Evolutionary conservation across 108 stramenopile species (phyloP).

Genomic region (Skeletonema menzelii): DNA sequence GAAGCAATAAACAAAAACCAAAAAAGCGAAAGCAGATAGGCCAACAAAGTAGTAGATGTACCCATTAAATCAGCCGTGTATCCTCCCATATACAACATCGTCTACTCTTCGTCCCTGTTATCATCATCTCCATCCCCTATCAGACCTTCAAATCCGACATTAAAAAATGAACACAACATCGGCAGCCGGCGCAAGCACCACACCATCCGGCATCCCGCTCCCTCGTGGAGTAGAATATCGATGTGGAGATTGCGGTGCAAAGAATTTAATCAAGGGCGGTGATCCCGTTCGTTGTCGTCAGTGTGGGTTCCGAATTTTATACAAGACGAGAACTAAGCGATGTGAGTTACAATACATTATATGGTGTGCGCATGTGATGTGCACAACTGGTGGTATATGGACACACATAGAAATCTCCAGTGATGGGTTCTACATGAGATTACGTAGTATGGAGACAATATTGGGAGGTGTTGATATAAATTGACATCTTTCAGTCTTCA

Average conservation of each 20-base stretch:
- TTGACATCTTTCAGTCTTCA: not conserved
- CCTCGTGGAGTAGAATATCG: slow-evolving; percentile 82
- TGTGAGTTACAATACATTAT: slow-evolving; percentile 50
- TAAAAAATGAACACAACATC: slow-evolving; percentile 15
- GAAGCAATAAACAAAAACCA: too few species aligned
- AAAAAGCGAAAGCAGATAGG: too few species aligned
- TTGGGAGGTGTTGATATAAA: not conserved
- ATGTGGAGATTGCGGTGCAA: slow-evolving; percentile 89
- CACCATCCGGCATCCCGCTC: slow-evolving; percentile 39
- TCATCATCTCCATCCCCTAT: not conserved
- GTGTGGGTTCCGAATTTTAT: slow-evolving; percentile 97
- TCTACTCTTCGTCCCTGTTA: not conserved
- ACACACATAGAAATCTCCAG: slow-evolving; percentile 12
- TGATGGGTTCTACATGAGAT: slow-evolving; percentile 52
- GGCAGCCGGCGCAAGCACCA: not conserved
- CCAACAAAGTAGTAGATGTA: too few species aligned
- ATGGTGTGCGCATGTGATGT: not conserved
- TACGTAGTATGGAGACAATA: slow-evolving; percentile 13
- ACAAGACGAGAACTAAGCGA: slow-evolving; percentile 96
- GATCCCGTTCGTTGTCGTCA: slow-evolving; percentile 95
- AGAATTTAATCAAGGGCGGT: slow-evolving; percentile 78
- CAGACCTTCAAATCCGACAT: not conserved
- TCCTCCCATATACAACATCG: not conserved
- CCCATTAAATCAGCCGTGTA: too few species aligned
- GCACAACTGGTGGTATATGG: not conserved